A percentile compares a stretch with the other conserved stretches of the same genome.
Evolutionary conservation across 768 basidiomycete species (phyloP).

Genomic region (Suillus sp.): DNA sequence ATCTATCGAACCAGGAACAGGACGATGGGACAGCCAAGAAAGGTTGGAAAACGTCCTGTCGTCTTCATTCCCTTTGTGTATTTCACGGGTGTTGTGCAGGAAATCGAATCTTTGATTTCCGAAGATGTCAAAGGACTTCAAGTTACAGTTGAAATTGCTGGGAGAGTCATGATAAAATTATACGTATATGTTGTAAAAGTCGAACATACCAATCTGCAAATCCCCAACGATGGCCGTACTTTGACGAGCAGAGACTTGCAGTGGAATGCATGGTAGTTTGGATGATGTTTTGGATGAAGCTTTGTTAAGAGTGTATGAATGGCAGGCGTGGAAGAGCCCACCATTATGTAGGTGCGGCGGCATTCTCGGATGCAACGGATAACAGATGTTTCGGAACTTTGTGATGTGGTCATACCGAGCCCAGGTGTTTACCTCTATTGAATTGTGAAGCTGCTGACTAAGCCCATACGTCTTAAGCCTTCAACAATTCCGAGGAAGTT

Average conservation of each 20-base stretch:
- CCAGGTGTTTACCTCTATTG: not conserved
- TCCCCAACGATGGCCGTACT: constrained; percentile 96
- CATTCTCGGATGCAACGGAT: not conserved
- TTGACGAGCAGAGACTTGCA: constrained; percentile 47
- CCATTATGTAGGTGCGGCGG: not conserved
- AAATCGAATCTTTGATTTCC: constrained; percentile 96
- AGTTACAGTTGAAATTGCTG: constrained; percentile 95
- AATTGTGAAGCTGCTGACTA: not conserved
- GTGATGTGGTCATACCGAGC: not conserved
- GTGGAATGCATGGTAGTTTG: not conserved
- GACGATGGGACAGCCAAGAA: constrained; percentile 75
- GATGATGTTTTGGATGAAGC: not conserved
- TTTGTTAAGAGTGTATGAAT: not conserved
- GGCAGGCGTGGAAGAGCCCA: not conserved
- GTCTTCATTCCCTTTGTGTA: constrained; percentile 26
- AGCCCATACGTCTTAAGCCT: not conserved
- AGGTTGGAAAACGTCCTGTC: constrained; percentile 73
- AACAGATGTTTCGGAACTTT: not conserved
- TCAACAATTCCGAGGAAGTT: no score
- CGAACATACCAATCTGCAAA: constrained; percentile 89
- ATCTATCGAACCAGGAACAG: constrained; percentile 84
- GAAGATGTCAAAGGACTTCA: constrained; percentile 92
- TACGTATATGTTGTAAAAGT: constrained; percentile 1
- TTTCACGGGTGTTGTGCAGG: constrained; percentile 57
- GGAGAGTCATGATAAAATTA: constrained; percentile 5